phyloP scores from a whole-genome alignment of 371 early-diverging fungal species.

The Mortierella sp. region DNA sequence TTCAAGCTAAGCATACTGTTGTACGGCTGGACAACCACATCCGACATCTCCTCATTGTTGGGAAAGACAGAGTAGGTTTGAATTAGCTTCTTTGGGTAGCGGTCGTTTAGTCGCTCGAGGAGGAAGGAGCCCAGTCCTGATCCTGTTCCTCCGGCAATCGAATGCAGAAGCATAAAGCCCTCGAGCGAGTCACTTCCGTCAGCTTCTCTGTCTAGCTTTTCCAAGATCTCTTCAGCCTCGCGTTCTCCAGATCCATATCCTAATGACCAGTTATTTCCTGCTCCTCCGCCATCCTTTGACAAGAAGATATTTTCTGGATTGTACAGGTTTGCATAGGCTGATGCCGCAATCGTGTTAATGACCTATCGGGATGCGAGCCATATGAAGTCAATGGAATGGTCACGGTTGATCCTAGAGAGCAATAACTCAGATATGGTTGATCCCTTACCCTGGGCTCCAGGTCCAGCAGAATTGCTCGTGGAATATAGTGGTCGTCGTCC shows the following conservation, averaged over 20 bases:
- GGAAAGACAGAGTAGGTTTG: slow-evolving; percentile 99
- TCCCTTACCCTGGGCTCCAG: slow-evolving; percentile 90
- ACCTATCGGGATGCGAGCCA: slow-evolving; percentile 59
- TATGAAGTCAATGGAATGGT: not conserved
- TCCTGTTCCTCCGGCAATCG: slow-evolving; percentile 98
- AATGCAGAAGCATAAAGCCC: slow-evolving; percentile 93
- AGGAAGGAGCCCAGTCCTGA: slow-evolving; percentile 94
- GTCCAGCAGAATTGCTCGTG: slow-evolving; percentile 92
- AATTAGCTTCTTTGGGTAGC: slow-evolving; percentile 98
- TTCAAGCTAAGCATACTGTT: slow-evolving; percentile 97
- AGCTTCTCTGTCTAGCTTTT: slow-evolving; percentile 95
- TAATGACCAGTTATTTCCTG: slow-evolving; percentile 96
- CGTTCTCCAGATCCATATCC: slow-evolving; percentile 88
- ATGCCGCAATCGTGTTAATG: slow-evolving; percentile 76
- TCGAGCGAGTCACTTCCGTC: slow-evolving; percentile 94
- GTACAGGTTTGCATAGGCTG: slow-evolving; percentile 83
- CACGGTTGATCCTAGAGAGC: not conserved
- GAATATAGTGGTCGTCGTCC: slow-evolving; percentile 95
- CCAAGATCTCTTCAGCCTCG: slow-evolving; percentile 86
- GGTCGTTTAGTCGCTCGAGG: slow-evolving; percentile 90
- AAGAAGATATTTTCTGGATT: slow-evolving; percentile 94
- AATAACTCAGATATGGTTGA: not conserved
- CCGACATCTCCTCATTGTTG: slow-evolving; percentile 95
- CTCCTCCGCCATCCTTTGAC: slow-evolving; percentile 94
- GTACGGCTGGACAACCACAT: slow-evolving; percentile 99